Evolutionary conservation across 2,329 filamentous ascomycete genomes (phyloP).

Genomic region (Colletotrichum viniferum): DNA sequence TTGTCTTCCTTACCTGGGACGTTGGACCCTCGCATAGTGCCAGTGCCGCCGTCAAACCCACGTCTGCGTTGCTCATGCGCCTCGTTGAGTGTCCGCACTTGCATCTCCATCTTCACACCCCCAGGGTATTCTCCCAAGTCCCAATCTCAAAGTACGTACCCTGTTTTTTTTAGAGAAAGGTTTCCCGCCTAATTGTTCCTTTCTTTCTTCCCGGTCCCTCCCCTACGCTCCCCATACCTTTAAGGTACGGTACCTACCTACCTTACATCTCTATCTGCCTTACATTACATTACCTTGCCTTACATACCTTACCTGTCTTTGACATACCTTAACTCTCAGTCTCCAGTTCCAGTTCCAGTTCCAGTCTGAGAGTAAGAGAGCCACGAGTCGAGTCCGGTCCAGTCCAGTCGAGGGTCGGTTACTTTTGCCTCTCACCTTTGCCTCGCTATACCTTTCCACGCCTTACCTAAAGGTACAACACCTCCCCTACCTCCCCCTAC

Average conservation of each 20-base stretch:
- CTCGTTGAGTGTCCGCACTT: background rate
- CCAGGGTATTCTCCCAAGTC: background rate
- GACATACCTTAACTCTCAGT: background rate
- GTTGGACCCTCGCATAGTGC: background rate
- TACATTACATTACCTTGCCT: background rate
- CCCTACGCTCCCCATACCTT: background rate
- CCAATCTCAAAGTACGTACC: background rate
- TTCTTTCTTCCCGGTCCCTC: background rate
- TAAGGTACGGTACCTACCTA: background rate
- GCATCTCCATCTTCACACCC: background rate
- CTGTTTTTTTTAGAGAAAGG: background rate
- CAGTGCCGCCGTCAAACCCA: background rate
- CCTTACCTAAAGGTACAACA: background rate
- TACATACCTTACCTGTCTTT: background rate
- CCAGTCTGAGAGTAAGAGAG: background rate
- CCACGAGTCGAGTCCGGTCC: background rate
- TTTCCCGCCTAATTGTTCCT: background rate
- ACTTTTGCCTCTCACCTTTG: background rate
- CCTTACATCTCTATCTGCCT: background rate
- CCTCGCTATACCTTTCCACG: background rate
- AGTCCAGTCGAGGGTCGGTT: background rate
- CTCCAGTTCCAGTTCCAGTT: background rate
- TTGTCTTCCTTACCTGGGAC: background rate
- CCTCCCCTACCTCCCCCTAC: background rate
- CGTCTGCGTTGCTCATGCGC: constrained; percentile 5